A percentile compares a stretch with the other conserved stretches of the same genome.
Conservation (phyloP, 352 stramenopile genomes). For the Phytophthora multivora region DNA sequence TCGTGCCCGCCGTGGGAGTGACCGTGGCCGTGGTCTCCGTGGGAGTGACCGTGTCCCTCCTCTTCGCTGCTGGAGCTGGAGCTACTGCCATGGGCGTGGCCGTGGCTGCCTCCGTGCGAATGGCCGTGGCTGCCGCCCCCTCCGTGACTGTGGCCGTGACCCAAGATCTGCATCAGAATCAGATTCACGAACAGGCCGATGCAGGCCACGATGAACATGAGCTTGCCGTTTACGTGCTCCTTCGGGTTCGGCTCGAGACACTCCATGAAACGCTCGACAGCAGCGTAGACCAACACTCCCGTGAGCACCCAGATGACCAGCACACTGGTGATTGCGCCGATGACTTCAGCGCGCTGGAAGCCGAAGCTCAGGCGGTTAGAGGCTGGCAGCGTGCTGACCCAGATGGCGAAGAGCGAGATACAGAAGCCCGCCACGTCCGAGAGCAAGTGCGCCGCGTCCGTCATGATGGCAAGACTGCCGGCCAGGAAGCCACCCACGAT, state of each 20-base stretch:
- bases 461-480: slow-evolving; percentile 95
- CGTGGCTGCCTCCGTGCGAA: slow-evolving; percentile 33
- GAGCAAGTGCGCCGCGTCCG: slow-evolving; percentile 78
- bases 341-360: slow-evolving; percentile 94
- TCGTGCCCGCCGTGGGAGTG: slow-evolving; percentile 38
- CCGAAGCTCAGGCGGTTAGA: slow-evolving; percentile 92
- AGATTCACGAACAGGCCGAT: slow-evolving; percentile 98
- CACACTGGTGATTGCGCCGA: slow-evolving; percentile 94
- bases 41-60: slow-evolving; percentile 24
- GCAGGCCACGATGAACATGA: slow-evolving; percentile 97
- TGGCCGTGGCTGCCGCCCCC: slow-evolving; percentile 49
- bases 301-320: slow-evolving; percentile 94
- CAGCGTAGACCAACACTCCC: slow-evolving; percentile 93
- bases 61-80: slow-evolving; percentile 5
- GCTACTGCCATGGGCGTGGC: slow-evolving; percentile 31
- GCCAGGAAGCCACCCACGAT: slow-evolving; percentile 93
- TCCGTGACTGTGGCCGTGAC: slow-evolving; percentile 73
- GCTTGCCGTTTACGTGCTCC: slow-evolving; percentile 92
- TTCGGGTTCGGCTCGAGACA: slow-evolving; percentile 73
- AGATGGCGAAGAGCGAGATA: slow-evolving; percentile 81
- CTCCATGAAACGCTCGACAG: slow-evolving; percentile 88
- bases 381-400: slow-evolving; percentile 68
- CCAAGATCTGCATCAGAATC: slow-evolving; percentile 93
- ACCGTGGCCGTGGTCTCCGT: slow-evolving; percentile 26
- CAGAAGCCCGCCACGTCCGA: slow-evolving; percentile 77